These are phyloP conservation scores for Aspergillus felis DNA, from an alignment of 2,329 filamentous ascomycete species.

Conservation along the genomic window DNA sequence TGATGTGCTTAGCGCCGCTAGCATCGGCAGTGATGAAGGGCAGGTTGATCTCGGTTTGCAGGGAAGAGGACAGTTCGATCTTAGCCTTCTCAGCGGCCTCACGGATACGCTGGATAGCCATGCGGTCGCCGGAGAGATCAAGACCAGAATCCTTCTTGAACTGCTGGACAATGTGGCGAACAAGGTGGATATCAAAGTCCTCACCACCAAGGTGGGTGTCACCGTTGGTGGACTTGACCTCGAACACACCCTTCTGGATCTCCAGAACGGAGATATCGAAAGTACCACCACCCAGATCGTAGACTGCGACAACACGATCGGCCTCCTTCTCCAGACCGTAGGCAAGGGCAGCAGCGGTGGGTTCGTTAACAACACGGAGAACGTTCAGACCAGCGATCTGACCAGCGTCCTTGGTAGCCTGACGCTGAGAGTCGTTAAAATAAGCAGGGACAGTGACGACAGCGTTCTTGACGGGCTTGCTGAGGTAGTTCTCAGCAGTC, in stretches of 20 bases:
- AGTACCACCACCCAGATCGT: conserved; percentile 96
- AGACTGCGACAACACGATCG: conserved; percentile 87
- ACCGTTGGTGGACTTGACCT: conserved; percentile 99
- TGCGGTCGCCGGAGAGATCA: conserved; percentile 86
- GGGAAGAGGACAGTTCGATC: conserved; percentile 93
- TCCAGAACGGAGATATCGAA: conserved; percentile 98
- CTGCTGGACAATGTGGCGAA: conserved; percentile 86
- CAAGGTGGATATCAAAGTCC: conserved; percentile 93
- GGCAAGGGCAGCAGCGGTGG: conserved; percentile 89
- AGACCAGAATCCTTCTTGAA: conserved; percentile 96
- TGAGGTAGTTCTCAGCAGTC: conserved; percentile 89
- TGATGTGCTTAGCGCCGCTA: conserved; percentile 97
- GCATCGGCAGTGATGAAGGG: conserved; percentile 97
- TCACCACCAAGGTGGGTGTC: conserved; percentile 98
- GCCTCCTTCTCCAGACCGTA: conserved; percentile 95
- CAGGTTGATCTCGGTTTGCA: conserved; percentile 96
- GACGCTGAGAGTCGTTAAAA: conserved; percentile 98
- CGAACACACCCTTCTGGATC: conserved; percentile 96
- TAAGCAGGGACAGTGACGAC: conserved; percentile 96
- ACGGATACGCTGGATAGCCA: conserved; percentile 98
- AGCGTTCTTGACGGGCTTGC: conserved; percentile 88
- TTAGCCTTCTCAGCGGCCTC: conserved; percentile 99
- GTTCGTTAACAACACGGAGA: conserved; percentile 96
- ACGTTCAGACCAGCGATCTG: conserved; percentile 95
- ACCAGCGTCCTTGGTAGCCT: conserved; percentile 96